These are phyloP conservation scores for Cochlearia excelsa DNA, from an alignment of 345 rosid species.

Conservation along the genomic window DNA sequence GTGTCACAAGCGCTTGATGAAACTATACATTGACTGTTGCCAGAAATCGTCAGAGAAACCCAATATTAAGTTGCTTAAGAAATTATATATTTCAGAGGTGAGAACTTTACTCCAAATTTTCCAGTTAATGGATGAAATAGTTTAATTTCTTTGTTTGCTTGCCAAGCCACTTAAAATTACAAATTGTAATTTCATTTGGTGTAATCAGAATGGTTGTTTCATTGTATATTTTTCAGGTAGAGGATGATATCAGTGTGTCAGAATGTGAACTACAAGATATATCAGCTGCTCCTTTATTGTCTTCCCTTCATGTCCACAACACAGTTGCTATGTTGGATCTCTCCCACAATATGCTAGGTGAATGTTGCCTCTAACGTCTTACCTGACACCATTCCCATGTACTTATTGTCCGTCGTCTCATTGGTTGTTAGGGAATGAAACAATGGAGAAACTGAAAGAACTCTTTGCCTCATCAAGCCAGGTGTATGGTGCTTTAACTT, in stretches of 20 bases:
- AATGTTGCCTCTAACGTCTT: slow-evolving; percentile 27
- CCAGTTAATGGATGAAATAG: slow-evolving; percentile 6
- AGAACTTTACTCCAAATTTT: slow-evolving; percentile 14
- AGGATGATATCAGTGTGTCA: slow-evolving; percentile 77
- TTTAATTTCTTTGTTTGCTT: slow-evolving; percentile 6
- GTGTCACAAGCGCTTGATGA: slow-evolving; percentile 92
- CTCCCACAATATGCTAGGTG: slow-evolving; percentile 91
- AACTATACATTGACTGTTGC: slow-evolving; percentile 77
- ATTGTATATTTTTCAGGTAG: slow-evolving; percentile 48
- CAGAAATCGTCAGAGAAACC: slow-evolving; percentile 62
- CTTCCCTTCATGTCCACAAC: slow-evolving; percentile 65
- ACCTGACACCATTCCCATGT: not conserved
- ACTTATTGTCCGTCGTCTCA: slow-evolving; percentile 26
- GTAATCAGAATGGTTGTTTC: not conserved
- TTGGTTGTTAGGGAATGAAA: slow-evolving; percentile 74
- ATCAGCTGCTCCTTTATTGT: slow-evolving; percentile 72
- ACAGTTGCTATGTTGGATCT: slow-evolving; percentile 70
- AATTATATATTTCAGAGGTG: slow-evolving; percentile 82
- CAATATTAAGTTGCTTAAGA: slow-evolving; percentile 75
- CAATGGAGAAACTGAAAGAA: slow-evolving; percentile 85
- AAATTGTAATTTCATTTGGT: not conserved
- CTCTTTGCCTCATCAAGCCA: slow-evolving; percentile 63
- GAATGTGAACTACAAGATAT: slow-evolving; percentile 92
- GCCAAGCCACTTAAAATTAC: slow-evolving; percentile 19
- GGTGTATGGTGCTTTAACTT: slow-evolving; percentile 71